Percentiles rank a stretch among this genome's conserved stretches.
Conservation (phyloP, 2,329 filamentous ascomycete species). For the Botryotinia globosa region DNA sequence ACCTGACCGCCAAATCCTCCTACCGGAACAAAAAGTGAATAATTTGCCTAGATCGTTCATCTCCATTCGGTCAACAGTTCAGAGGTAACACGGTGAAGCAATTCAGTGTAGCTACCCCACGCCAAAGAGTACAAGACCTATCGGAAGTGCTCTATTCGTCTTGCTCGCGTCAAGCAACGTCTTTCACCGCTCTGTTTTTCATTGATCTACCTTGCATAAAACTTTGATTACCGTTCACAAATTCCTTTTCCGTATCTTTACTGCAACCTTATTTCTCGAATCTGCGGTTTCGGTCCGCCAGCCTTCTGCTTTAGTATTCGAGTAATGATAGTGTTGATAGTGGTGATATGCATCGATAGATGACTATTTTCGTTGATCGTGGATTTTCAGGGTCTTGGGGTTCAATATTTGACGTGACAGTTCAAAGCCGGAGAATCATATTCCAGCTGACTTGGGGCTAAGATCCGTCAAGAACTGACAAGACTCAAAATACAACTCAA, state of each 20-base stretch:
- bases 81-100: constrained; percentile 14
- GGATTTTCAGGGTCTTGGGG: background rate
- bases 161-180: constrained; percentile 2
- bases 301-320: background rate
- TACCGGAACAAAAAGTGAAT: background rate
- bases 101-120: constrained; percentile 1
- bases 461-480: background rate
- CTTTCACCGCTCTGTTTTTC: constrained; percentile 8
- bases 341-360: background rate
- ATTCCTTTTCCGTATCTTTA: background rate
- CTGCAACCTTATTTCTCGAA: constrained; percentile 6
- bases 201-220: constrained; percentile 15
- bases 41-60: background rate
- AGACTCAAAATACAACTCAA: background rate
- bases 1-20: background rate
- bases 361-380: background rate
- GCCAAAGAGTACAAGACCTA: constrained; percentile 6
- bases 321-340: background rate
- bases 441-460: background rate
- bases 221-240: background rate
- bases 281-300: background rate
- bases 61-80: background rate
- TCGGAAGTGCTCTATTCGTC: background rate
- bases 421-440: background rate
- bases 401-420: background rate